phyloP scores from a whole-genome alignment of 139 green algal species.

The Ettlia oleoabundans region DNA sequence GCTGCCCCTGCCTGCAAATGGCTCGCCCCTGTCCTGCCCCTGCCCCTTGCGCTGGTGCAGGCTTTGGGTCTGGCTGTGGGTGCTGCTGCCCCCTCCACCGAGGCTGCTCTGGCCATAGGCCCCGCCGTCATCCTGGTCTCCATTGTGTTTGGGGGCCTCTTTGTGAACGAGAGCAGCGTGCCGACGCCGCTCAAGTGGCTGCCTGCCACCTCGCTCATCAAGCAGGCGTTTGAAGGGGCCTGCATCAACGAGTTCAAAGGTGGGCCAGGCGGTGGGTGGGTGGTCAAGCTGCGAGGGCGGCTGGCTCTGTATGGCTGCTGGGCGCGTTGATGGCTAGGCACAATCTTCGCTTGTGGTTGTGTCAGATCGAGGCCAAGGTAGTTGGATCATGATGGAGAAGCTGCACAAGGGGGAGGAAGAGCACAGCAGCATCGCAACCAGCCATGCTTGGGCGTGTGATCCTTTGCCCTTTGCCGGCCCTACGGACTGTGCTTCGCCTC shows the following conservation, averaged over 20 bases:
- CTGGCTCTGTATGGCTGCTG: not conserved
- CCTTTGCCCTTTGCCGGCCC: too few relatives aligned
- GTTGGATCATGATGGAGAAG: too few relatives aligned
- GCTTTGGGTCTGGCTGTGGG: constrained; percentile 87
- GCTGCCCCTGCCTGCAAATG: too few relatives aligned
- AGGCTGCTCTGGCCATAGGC: constrained; percentile 91
- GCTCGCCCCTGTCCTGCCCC: too few relatives aligned
- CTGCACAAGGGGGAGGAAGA: too few relatives aligned
- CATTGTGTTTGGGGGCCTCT: constrained; percentile 95
- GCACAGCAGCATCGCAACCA: too few relatives aligned
- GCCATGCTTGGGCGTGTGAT: too few relatives aligned
- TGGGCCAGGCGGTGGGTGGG: not conserved
- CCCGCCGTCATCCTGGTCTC: constrained; percentile 92
- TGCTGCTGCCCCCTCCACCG: constrained; percentile 73
- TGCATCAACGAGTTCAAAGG: constrained; percentile 90
- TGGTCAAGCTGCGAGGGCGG: not conserved
- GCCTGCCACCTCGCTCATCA: constrained; percentile 81
- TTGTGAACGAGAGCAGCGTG: constrained; percentile 81
- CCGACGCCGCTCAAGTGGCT: constrained; percentile 78
- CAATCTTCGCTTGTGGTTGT: too few relatives aligned
- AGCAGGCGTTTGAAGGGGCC: constrained; percentile 62
- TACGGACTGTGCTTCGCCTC: too few relatives aligned
- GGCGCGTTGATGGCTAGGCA: too few relatives aligned
- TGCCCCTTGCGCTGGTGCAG: too few relatives aligned
- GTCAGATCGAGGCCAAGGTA: too few relatives aligned